phyloP scores from a whole-genome alignment of 1,284 basidiomycete species.

The Violaceomyces palustris region DNA sequence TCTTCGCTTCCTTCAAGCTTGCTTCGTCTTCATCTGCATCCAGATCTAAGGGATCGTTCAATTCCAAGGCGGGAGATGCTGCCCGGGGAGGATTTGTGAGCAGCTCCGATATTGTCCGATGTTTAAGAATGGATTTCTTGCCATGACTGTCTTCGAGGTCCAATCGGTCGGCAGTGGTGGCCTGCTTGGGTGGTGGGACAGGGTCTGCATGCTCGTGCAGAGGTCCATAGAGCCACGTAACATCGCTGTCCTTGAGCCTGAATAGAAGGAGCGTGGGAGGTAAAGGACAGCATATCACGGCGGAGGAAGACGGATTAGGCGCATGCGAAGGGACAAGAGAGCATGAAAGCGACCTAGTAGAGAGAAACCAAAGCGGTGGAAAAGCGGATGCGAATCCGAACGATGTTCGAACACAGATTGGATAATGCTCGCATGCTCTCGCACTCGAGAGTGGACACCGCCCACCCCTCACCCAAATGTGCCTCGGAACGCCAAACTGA shows the following conservation, averaged over 20 bases:
- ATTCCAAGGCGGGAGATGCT: slow-evolving; percentile 58
- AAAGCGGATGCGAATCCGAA: too few species aligned
- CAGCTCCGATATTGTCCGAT: slow-evolving; percentile 85
- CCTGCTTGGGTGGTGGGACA: slow-evolving; percentile 58
- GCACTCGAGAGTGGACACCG: too few species aligned
- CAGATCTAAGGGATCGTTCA: slow-evolving; percentile 21
- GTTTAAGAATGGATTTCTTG: slow-evolving; percentile 87
- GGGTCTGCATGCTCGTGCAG: slow-evolving; percentile 67
- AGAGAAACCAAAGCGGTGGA: too few species aligned
- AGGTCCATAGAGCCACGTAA: slow-evolving; percentile 98
- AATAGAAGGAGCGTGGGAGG: too few species aligned
- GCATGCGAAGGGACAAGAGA: too few species aligned
- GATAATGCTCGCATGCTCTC: too few species aligned
- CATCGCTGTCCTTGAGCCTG: slow-evolving; percentile 98
- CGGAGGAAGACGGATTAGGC: too few species aligned
- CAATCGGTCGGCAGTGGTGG: slow-evolving; percentile 59
- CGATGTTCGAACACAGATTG: too few species aligned
- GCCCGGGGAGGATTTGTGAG: slow-evolving; percentile 58
- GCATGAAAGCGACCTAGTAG: too few species aligned
- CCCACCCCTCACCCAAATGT: too few species aligned
- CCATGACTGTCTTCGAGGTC: slow-evolving; percentile 55
- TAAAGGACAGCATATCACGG: background rate
- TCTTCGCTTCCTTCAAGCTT: slow-evolving; percentile 8
- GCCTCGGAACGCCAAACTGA: too few species aligned
- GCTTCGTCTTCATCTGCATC: slow-evolving; percentile 37